Percentiles rank a stretch among this genome's conserved stretches.
These are phyloP conservation scores for Termitomyces sp. DNA, from an alignment of 768 basidiomycete species.

Conservation along the genomic window DNA sequence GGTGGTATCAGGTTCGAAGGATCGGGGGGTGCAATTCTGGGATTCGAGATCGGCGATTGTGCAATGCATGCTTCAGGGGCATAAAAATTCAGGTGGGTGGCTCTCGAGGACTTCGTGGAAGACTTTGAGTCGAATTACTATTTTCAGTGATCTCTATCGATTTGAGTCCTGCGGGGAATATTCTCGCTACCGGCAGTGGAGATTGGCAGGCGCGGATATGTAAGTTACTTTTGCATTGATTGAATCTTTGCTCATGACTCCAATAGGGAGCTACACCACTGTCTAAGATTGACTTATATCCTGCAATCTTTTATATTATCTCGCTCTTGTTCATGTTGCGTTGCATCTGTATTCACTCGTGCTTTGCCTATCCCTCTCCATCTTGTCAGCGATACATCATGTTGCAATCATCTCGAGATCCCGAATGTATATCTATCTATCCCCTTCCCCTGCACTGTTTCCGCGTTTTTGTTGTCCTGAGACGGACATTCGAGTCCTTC, in stretches of 20 bases:
- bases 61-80: slow-evolving; percentile 88
- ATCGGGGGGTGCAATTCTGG: slow-evolving; percentile 95
- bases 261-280: slow-evolving; percentile 14
- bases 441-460: background rate
- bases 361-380: background rate
- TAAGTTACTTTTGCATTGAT: slow-evolving; percentile 19
- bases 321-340: background rate
- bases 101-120: background rate
- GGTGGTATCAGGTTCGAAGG: slow-evolving; percentile 94
- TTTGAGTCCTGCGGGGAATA: slow-evolving; percentile 37
- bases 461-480: background rate
- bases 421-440: background rate
- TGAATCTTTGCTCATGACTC: background rate
- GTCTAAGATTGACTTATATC: slow-evolving; percentile 2
- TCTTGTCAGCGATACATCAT: slow-evolving; percentile 1
- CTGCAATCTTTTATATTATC: background rate
- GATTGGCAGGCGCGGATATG: slow-evolving; percentile 53
- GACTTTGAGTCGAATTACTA: background rate
- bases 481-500: background rate
- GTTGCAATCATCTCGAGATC: background rate
- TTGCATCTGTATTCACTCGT: background rate
- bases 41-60: slow-evolving; percentile 70
- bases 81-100: slow-evolving; percentile 48
- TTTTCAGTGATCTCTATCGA: slow-evolving; percentile 43
- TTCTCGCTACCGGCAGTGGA: slow-evolving; percentile 48